phyloP scores from a whole-genome alignment of 176 grass and related monocot species.

The Stipa capillata region DNA sequence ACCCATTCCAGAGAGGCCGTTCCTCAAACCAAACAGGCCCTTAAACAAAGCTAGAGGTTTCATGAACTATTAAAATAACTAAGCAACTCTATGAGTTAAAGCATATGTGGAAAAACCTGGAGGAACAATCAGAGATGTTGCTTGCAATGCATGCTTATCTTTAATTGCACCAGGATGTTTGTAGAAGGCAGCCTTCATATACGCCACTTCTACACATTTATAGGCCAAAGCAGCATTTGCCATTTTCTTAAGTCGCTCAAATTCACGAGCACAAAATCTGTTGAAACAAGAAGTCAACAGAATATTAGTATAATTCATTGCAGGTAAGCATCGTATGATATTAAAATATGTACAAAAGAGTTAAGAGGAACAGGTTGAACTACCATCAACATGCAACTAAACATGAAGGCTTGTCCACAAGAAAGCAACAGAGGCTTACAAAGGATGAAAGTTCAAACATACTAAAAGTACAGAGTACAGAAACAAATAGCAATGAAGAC shows the following conservation, averaged over 20 bases:
- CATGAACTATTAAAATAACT: neutral
- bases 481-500: neutral
- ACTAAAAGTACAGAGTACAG: neutral
- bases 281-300: slow-evolving; percentile 18
- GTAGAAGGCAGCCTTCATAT: slow-evolving; percentile 83
- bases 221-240: slow-evolving; percentile 81
- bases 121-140: slow-evolving; percentile 51
- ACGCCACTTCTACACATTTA: slow-evolving; percentile 96
- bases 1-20: neutral
- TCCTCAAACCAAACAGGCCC: slow-evolving; percentile 8
- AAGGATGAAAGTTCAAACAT: neutral
- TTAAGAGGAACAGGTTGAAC: neutral
- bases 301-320: slow-evolving; percentile 15
- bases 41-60: neutral
- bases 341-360: neutral
- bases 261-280: slow-evolving; percentile 78
- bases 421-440: neutral
- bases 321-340: neutral
- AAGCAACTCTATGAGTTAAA: slow-evolving; percentile 3
- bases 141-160: slow-evolving; percentile 73
- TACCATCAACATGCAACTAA: slow-evolving; percentile 1
- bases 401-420: neutral
- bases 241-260: slow-evolving; percentile 79
- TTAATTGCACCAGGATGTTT: slow-evolving; percentile 63
- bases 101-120: slow-evolving; percentile 52